Conservation (phyloP, 805 yeast species). For the Starmerella vaccinii region DNA sequence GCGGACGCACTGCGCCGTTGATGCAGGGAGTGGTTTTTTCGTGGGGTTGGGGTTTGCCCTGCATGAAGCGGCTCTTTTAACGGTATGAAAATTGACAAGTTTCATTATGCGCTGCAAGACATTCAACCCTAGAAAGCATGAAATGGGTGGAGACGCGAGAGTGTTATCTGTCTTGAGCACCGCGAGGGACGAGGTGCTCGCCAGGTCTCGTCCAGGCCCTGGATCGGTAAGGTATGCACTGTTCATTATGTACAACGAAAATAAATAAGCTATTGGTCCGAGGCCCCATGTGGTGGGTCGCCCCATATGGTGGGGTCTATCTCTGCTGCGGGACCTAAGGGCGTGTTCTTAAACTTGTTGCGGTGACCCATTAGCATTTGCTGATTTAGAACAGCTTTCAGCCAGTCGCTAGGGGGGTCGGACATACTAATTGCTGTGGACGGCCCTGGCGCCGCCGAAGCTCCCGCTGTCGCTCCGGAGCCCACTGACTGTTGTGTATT, state of each 20-base stretch:
- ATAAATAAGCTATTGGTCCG: neutral
- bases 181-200: no score
- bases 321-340: conserved; percentile 20
- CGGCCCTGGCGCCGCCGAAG: neutral
- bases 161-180: neutral
- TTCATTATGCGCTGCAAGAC: no score
- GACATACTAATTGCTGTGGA: neutral
- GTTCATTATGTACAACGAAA: neutral
- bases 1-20: neutral
- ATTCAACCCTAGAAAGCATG: no score
- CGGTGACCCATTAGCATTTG: conserved; percentile 32
- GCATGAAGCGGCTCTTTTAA: no score
- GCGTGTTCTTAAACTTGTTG: conserved; percentile 28
- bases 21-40: no score
- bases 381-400: conserved; percentile 27
- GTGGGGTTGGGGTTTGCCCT: neutral
- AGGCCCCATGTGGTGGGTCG: neutral
- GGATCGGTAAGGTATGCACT: no score
- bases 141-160: no score
- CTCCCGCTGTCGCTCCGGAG: neutral
- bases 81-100: no score
- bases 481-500: no score
- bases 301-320: conserved; percentile 17
- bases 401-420: conserved; percentile 28
- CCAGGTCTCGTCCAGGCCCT: no score